These are phyloP conservation scores for Colletotrichum scovillei DNA, from an alignment of 2,329 filamentous ascomycete species.

Conservation along the genomic window DNA sequence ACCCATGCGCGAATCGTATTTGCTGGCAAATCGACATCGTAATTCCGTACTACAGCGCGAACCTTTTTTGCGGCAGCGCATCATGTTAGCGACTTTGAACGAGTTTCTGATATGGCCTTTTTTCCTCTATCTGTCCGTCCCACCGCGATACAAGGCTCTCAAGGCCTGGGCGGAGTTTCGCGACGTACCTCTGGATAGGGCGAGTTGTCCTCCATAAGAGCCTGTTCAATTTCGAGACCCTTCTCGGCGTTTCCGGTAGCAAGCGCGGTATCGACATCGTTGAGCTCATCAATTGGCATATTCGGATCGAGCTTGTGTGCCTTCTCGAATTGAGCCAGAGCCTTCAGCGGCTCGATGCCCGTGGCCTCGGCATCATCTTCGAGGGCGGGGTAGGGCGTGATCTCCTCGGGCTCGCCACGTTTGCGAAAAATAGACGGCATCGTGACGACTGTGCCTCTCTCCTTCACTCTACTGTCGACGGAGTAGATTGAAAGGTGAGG, in stretches of 20 bases:
- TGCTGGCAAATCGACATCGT: constrained; percentile 72
- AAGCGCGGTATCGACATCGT: constrained; percentile 69
- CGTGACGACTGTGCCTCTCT: constrained; percentile 40
- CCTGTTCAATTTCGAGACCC: constrained; percentile 67
- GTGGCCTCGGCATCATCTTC: constrained; percentile 51
- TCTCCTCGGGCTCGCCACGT: constrained; percentile 57
- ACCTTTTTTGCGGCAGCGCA: constrained; percentile 54
- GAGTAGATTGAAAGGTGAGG: constrained; percentile 31
- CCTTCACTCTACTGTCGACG: constrained; percentile 31
- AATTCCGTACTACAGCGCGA: constrained; percentile 72
- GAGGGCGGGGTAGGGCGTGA: constrained; percentile 54
- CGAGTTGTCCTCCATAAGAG: constrained; percentile 72
- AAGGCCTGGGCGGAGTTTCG: background rate
- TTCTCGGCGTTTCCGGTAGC: constrained; percentile 65
- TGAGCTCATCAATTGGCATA: constrained; percentile 70
- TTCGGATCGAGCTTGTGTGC: constrained; percentile 74
- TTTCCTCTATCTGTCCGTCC: background rate
- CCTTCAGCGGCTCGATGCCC: constrained; percentile 54
- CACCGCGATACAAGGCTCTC: background rate
- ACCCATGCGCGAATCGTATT: constrained; percentile 74
- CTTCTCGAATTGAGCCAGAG: constrained; percentile 67
- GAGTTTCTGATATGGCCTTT: too few species aligned
- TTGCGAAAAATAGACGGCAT: constrained; percentile 55
- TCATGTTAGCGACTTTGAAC: constrained; percentile 26
- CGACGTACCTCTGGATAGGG: constrained; percentile 71